These are phyloP conservation scores for Phoma sp. DNA, from an alignment of 2,329 filamentous ascomycete genomes.

Conservation along the genomic window DNA sequence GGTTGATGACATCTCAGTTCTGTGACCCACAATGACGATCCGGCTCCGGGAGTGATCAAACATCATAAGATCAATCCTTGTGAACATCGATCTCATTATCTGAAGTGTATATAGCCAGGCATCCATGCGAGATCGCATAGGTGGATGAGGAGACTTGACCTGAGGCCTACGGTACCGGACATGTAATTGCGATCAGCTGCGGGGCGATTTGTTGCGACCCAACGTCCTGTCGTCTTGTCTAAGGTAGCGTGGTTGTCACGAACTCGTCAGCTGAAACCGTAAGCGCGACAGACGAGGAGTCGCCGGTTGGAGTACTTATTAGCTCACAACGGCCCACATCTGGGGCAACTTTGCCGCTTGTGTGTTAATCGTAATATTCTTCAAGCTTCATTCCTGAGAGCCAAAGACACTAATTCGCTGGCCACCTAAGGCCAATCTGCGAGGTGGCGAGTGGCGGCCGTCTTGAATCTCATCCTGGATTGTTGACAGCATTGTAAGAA, in stretches of 20 bases:
- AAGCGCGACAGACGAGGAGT: conserved; percentile 12
- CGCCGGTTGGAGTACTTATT: neutral
- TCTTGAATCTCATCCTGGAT: neutral
- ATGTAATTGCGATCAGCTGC: conserved; percentile 1
- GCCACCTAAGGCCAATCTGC: neutral
- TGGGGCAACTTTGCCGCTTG: conserved; percentile 4
- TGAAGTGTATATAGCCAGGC: neutral
- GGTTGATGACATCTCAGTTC: neutral
- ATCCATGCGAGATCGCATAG: neutral
- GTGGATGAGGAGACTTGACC: neutral
- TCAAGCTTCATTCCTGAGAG: neutral
- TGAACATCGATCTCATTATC: neutral
- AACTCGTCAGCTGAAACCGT: conserved; percentile 4
- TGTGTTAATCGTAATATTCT: neutral
- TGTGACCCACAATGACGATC: neutral
- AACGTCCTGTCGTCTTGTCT: neutral
- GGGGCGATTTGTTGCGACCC: neutral
- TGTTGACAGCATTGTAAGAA: neutral
- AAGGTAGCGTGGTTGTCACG: neutral
- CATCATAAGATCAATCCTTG: neutral
- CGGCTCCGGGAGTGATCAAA: conserved; percentile 1
- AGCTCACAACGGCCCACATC: neutral
- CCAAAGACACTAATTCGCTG: too few relatives aligned
- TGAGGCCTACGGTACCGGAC: neutral
- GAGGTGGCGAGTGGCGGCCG: conserved; percentile 1